Percentiles rank a stretch among this genome's conserved stretches.
Evolutionary conservation across 1,284 basidiomycete species (phyloP).

Genomic region (Ustilago crameri): DNA sequence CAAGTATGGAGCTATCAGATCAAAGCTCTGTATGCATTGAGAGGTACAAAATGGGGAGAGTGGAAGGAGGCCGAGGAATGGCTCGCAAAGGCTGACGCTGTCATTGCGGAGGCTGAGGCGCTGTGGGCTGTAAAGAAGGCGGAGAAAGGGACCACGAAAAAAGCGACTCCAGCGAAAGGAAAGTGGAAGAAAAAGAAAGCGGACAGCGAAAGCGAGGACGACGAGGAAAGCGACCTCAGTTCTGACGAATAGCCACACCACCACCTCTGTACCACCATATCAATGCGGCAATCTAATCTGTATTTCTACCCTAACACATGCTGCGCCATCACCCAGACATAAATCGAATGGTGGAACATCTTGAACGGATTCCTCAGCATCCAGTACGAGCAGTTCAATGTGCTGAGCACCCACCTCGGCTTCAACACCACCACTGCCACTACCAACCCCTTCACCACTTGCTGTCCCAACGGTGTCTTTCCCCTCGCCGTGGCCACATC

Average conservation of each 20-base stretch:
- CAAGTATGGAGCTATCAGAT: slow-evolving; percentile 74
- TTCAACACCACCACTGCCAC: slow-evolving; percentile 1
- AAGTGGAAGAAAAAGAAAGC: slow-evolving; percentile 13
- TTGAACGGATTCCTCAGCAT: slow-evolving; percentile 16
- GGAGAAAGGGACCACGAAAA: slow-evolving; percentile 1
- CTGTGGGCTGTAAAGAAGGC: slow-evolving; percentile 17
- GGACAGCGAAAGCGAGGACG: slow-evolving; percentile 5
- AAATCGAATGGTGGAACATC: slow-evolving; percentile 13
- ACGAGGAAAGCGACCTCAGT: slow-evolving; percentile 20
- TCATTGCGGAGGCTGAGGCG: slow-evolving; percentile 16
- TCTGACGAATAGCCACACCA: slow-evolving; percentile 5
- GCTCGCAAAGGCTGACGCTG: slow-evolving; percentile 17
- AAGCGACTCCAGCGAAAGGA: neutral
- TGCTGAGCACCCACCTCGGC: slow-evolving; percentile 13
- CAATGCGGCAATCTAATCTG: neutral
- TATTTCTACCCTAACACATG: neutral
- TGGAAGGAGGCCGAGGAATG: slow-evolving; percentile 28
- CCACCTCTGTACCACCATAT: neutral
- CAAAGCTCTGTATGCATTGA: slow-evolving; percentile 71
- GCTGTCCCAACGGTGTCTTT: no score
- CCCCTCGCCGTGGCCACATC: no score
- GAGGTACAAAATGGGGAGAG: slow-evolving; percentile 41
- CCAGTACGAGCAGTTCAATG: slow-evolving; percentile 1
- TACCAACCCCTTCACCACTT: slow-evolving; percentile 11
- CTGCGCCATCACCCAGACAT: slow-evolving; percentile 8